A percentile compares a stretch with the other conserved stretches of the same genome.
Conservation (phyloP, 805 yeast genomes). For the Martiniozyma abietophila region DNA sequence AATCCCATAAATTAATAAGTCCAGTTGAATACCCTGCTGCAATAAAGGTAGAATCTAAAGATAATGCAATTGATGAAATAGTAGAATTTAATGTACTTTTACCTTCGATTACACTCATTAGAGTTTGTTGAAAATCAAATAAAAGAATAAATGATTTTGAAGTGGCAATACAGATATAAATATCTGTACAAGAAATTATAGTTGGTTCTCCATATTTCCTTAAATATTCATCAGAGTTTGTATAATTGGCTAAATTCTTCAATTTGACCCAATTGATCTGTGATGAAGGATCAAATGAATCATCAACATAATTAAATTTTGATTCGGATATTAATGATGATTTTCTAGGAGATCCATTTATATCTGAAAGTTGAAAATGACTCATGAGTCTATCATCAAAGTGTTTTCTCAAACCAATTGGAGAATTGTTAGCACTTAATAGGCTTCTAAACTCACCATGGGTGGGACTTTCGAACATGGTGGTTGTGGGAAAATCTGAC, state of each 20-base stretch:
- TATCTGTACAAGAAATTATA: slow-evolving; percentile 32
- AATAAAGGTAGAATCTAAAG: slow-evolving; percentile 59
- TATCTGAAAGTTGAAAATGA: too few species aligned
- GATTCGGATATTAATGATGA: too few species aligned
- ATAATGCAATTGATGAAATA: slow-evolving; percentile 47
- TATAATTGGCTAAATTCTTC: slow-evolving; percentile 16
- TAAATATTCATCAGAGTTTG: slow-evolving; percentile 15
- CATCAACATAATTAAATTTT: too few species aligned
- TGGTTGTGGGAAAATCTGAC: too few species aligned
- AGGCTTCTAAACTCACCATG: too few species aligned
- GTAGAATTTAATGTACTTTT: slow-evolving; percentile 34
- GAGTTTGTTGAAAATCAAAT: slow-evolving; percentile 59
- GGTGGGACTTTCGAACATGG: too few species aligned
- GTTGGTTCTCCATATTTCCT: slow-evolving; percentile 43
- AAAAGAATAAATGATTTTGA: slow-evolving; percentile 52
- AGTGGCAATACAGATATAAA: slow-evolving; percentile 58
- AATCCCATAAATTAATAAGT: slow-evolving; percentile 58
- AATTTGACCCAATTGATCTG: slow-evolving; percentile 26
- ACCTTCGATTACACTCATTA: slow-evolving; percentile 35
- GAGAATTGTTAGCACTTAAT: too few species aligned
- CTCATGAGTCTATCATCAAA: too few species aligned
- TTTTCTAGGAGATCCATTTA: too few species aligned
- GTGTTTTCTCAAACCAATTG: too few species aligned
- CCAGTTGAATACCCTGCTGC: slow-evolving; percentile 68
- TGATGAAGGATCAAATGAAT: too few species aligned